A percentile compares a stretch with the other conserved stretches of the same genome.
Conservation (phyloP, 2,329 filamentous ascomycete species). For the Rosellinia necatrix region DNA sequence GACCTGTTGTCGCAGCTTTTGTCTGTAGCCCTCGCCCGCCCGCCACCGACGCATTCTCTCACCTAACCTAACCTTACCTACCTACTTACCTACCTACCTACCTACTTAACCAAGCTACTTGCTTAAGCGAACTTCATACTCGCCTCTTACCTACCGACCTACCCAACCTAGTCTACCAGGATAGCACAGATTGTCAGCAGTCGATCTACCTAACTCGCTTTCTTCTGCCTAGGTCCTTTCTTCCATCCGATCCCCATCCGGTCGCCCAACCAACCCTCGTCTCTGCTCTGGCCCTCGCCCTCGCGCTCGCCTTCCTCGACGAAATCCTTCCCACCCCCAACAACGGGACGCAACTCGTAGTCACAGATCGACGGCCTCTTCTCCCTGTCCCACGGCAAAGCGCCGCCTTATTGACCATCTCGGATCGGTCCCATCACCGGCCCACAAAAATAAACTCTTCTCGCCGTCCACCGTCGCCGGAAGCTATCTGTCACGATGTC, state of each 20-base stretch:
- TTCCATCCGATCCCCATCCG: conserved; percentile 4
- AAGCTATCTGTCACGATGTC: conserved; percentile 67
- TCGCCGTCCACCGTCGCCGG: not conserved
- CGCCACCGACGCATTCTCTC: not conserved
- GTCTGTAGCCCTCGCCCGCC: too few species aligned
- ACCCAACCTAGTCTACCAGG: too few species aligned
- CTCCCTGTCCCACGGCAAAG: too few species aligned
- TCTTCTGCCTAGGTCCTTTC: not conserved
- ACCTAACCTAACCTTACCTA: too few species aligned
- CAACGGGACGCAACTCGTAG: not conserved
- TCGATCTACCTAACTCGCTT: too few species aligned
- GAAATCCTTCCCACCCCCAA: not conserved
- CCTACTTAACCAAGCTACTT: too few species aligned
- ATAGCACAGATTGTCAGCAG: too few species aligned
- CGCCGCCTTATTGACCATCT: too few species aligned
- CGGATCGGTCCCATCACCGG: not conserved
- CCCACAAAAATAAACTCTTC: conserved; percentile 9
- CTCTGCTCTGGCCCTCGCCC: not conserved
- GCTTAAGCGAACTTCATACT: too few species aligned
- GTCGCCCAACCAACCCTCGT: conserved; percentile 12
- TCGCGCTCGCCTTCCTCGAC: not conserved
- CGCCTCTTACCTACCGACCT: too few species aligned
- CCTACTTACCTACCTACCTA: too few species aligned
- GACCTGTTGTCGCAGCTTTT: too few species aligned
- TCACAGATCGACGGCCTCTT: conserved; percentile 4